Evolutionary conservation across 2,329 filamentous ascomycete genomes (phyloP).

Genomic region (Mollisia scopiformis): DNA sequence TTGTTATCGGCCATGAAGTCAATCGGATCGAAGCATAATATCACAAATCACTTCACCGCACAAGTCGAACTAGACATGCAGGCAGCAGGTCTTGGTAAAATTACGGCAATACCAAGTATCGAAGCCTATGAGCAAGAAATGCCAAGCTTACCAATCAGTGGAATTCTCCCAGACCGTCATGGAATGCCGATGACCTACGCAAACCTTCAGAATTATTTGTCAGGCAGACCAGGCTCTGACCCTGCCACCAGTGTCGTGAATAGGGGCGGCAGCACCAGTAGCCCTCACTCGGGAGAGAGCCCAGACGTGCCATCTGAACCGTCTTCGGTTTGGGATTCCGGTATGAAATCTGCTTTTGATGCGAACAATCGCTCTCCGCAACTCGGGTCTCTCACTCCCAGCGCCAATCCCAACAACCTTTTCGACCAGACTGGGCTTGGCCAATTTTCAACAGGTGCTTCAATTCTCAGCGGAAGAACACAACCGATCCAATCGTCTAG

Average conservation of each 20-base stretch:
- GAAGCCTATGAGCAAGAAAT: background rate
- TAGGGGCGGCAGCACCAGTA: background rate
- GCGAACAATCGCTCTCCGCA: background rate
- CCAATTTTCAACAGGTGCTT: background rate
- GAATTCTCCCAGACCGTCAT: conserved; percentile 17
- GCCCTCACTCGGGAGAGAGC: background rate
- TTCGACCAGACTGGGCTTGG: background rate
- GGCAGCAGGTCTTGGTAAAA: conserved; percentile 14
- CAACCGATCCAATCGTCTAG: background rate
- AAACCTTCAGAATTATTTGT: conserved; percentile 12
- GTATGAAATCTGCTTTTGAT: background rate
- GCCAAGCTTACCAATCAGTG: conserved; percentile 21
- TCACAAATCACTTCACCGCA: conserved; percentile 83
- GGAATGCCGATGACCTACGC: conserved; percentile 24
- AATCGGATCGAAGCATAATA: conserved; percentile 71
- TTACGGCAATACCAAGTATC: background rate
- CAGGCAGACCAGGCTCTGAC: background rate
- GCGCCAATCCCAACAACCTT: background rate
- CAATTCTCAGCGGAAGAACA: background rate
- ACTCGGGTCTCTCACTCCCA: background rate
- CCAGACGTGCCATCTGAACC: background rate
- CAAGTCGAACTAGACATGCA: conserved; percentile 85
- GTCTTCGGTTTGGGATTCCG: background rate
- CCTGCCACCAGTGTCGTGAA: background rate
- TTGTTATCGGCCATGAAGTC: conserved; percentile 78